Evolutionary conservation across 2,329 filamentous ascomycete genomes (phyloP).

Genomic region (Pseudohalonectria lignicola): DNA sequence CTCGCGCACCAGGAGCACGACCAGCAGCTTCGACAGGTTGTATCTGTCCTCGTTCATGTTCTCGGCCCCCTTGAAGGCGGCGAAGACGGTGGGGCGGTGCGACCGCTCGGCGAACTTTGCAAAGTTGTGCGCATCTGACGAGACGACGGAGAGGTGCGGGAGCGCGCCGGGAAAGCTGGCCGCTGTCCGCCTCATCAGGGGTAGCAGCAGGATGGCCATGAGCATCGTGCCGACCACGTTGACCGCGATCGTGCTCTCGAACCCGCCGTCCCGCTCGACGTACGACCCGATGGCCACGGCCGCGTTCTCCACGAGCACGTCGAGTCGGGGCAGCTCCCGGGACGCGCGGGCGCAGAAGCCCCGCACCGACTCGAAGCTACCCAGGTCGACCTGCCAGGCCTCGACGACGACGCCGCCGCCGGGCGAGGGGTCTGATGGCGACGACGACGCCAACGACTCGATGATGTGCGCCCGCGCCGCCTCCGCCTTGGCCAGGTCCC

Average conservation of each 20-base stretch:
- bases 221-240: constrained; percentile 36
- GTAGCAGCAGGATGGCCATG: constrained; percentile 29
- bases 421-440: constrained; percentile 3
- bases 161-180: constrained; percentile 16
- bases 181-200: constrained; percentile 25
- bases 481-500: constrained; percentile 22
- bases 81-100: constrained; percentile 16
- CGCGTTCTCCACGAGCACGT: constrained; percentile 31
- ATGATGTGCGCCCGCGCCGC: constrained; percentile 25
- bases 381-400: constrained; percentile 40
- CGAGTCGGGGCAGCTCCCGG: constrained; percentile 24
- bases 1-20: constrained; percentile 17
- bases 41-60: constrained; percentile 20
- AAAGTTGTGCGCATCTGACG: constrained; percentile 24
- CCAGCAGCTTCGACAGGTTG: constrained; percentile 21
- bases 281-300: constrained; percentile 13
- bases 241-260: constrained; percentile 30
- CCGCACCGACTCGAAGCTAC: constrained; percentile 30
- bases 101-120: constrained; percentile 18
- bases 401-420: constrained; percentile 19
- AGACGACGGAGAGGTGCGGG: constrained; percentile 25
- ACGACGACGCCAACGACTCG: constrained; percentile 8
- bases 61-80: constrained; percentile 17
- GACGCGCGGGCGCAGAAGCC: constrained; percentile 22
- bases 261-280: constrained; percentile 19